Conservation (phyloP, 768 basidiomycete genomes). For the Leucocoprinus leucothites region DNA sequence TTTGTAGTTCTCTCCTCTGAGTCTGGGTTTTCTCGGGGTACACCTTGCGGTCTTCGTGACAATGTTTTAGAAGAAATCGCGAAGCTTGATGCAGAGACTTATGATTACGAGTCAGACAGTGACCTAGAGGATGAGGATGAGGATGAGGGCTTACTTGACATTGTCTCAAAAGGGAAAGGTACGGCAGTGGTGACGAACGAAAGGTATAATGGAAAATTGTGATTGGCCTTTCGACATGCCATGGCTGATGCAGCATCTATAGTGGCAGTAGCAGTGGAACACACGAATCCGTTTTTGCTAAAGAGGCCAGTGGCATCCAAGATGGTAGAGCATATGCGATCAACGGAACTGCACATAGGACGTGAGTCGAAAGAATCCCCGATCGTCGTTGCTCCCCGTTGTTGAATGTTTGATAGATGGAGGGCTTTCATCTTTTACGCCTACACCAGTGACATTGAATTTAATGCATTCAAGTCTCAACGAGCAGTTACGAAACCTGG, state of each 20-base stretch:
- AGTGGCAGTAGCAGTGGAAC: not conserved
- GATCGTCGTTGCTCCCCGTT: not conserved
- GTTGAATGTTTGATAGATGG: not conserved
- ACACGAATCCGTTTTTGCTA: not conserved
- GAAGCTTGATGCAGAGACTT: not conserved
- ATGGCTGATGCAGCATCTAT: not conserved
- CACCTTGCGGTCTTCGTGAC: not conserved
- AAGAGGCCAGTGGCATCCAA: too few relatives aligned
- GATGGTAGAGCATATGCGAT: constrained; percentile 4
- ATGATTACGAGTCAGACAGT: constrained; percentile 13
- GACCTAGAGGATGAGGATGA: constrained; percentile 9
- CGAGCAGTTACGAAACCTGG: too few relatives aligned
- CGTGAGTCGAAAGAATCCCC: not conserved
- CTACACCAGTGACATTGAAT: constrained; percentile 9
- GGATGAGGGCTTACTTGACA: not conserved
- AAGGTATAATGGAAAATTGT: not conserved
- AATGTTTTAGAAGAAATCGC: not conserved
- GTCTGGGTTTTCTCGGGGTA: not conserved
- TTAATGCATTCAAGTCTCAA: not conserved
- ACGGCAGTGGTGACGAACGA: not conserved
- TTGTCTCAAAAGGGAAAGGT: not conserved
- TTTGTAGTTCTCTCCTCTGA: constrained; percentile 4
- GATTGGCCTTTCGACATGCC: not conserved
- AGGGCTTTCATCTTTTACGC: constrained; percentile 10
- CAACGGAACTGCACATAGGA: constrained; percentile 1